These are phyloP conservation scores for Aeschynomene evenia DNA, from an alignment of 306 rosid species.

Conservation along the genomic window DNA sequence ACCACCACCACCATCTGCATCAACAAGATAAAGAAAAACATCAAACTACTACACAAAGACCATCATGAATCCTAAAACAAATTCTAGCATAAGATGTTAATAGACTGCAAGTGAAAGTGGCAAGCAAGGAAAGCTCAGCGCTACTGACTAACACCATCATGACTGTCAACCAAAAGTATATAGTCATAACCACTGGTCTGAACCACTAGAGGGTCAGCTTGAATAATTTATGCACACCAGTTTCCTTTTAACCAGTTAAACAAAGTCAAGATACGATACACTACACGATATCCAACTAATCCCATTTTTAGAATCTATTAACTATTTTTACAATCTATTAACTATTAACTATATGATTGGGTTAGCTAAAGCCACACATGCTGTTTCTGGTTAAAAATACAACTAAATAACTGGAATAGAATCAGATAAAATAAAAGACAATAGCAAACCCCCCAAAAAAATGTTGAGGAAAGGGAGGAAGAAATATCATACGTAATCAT, in stretches of 20 bases:
- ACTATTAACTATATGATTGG: too few species aligned
- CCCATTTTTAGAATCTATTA: too few species aligned
- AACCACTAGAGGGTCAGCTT: background rate
- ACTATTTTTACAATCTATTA: too few species aligned
- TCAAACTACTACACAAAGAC: background rate
- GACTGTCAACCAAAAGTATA: background rate
- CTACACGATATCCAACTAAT: too few species aligned
- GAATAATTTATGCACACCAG: slow-evolving; percentile 2
- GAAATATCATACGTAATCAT: background rate
- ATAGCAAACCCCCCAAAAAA: too few species aligned
- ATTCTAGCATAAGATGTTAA: background rate
- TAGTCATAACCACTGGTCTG: background rate
- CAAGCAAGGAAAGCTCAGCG: background rate
- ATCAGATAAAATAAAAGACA: too few species aligned
- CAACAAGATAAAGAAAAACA: background rate
- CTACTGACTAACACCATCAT: background rate
- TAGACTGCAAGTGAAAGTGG: background rate
- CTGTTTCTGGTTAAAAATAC: too few species aligned
- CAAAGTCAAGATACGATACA: too few species aligned
- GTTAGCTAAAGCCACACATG: too few species aligned
- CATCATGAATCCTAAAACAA: background rate
- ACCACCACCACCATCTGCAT: slow-evolving; percentile 37
- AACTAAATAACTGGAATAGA: too few species aligned
- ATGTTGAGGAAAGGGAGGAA: too few species aligned
- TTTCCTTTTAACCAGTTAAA: background rate